These are phyloP conservation scores for Phialemoniopsis sp. DNA, from an alignment of 2,329 filamentous ascomycete species.

Conservation along the genomic window DNA sequence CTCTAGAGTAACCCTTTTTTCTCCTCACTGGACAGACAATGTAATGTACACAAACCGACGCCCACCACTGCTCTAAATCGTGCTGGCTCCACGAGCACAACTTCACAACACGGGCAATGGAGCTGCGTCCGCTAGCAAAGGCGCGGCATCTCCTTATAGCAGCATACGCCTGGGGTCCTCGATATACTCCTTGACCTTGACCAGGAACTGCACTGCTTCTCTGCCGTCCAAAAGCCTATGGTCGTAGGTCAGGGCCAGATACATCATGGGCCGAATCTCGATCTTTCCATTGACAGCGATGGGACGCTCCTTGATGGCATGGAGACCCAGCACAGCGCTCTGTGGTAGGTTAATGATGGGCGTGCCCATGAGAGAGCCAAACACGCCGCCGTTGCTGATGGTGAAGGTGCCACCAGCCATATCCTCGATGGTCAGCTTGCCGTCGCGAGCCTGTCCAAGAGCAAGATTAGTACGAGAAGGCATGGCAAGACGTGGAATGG, in stretches of 20 bases:
- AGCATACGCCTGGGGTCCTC: constrained; percentile 95
- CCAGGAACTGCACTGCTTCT: constrained; percentile 92
- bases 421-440: constrained; percentile 97
- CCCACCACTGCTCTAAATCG: no score
- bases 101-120: no score
- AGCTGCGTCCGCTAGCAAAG: no score
- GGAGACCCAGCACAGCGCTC: constrained; percentile 84
- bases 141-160: no score
- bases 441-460: constrained; percentile 77
- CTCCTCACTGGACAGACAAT: no score
- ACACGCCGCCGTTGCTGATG: constrained; percentile 95
- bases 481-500: no score
- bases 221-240: constrained; percentile 92
- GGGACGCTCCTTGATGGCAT: constrained; percentile 93
- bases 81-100: no score
- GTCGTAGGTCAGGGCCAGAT: constrained; percentile 94
- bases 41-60: no score
- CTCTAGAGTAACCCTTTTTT: no score
- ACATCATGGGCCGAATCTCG: constrained; percentile 99
- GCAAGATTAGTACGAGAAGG: constrained; percentile 3
- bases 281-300: constrained; percentile 90
- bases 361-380: constrained; percentile 94
- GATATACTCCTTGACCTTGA: constrained; percentile 97
- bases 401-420: constrained; percentile 99
- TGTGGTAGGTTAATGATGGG: constrained; percentile 98